Base-by-base conservation (phyloP, 768 basidiomycete genomes). In the Suillus variegatus region DNA sequence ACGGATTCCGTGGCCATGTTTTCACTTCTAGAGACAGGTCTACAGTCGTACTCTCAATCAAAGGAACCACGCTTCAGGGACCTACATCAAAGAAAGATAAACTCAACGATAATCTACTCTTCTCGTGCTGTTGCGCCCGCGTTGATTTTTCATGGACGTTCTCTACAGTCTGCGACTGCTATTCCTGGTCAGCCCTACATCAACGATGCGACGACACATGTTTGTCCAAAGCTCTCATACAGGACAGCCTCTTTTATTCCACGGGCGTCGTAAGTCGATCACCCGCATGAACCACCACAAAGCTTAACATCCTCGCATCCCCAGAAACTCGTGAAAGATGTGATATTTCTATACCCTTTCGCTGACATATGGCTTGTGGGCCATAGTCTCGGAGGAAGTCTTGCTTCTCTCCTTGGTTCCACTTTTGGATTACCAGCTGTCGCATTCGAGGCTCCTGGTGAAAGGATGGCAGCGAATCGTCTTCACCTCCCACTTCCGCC, bases 181-280 rank as follows among this genome's bases (percentile, higher is more conserved):
- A 88, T 74, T 65, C 67, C 0, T 74, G 74, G 74, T 70, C 63
- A 5, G 80, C 85, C 3, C 81, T 85, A 12, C 81, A 83, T 41
- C 89, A 84, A 82, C 84, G 83, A 44, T 99, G 97, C 75, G 90
- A 93, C 67, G 84, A 88, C 61, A 83, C 84, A 20, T 99, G 97
- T 77, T 80, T 99, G 61, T 88, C 91, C 60, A 82, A 90, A 55
- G 91, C 96, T 2, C 86, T 98, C 44, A 81, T 95, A 63, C 82
- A 93, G 74, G 95, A 98, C 65, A 93, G 90, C 70, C 77, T 97
- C n/a, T 98, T 98, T 78, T 97, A 97, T 75, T 90, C 91, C 2
- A 81, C 91, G 44, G 97, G 95, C 35, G 88, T 94, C 55, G 92
- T 94, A 67, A 79, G 90, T 82, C 22, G 35, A 51, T 61, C 58